phyloP scores from a whole-genome alignment of 116 monocot species.

The Phalaenopsis hybrid region DNA sequence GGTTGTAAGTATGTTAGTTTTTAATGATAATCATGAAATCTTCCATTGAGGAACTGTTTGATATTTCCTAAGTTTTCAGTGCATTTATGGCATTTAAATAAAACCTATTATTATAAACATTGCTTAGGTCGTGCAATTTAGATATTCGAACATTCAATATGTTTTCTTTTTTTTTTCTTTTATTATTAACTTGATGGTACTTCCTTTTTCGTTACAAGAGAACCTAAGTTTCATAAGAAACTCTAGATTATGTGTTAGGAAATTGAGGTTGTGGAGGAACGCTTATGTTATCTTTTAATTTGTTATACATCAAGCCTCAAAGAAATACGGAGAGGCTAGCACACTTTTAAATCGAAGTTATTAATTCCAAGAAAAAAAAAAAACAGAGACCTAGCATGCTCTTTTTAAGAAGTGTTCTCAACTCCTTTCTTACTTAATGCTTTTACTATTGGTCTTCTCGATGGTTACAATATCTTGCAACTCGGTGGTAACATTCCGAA shows the following conservation, averaged over 20 bases:
- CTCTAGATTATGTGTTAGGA: not conserved
- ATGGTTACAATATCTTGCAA: conserved; percentile 37
- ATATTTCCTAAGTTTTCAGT: not conserved
- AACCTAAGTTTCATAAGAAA: not conserved
- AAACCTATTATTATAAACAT: not conserved
- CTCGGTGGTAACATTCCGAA: conserved; percentile 36
- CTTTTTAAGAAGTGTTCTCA: conserved; percentile 43
- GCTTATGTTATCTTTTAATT: not conserved
- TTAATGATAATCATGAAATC: not conserved
- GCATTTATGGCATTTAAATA: not conserved
- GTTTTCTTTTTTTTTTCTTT: not conserved
- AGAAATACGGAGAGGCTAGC: not conserved
- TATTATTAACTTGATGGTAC: too few relatives aligned
- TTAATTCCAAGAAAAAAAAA: too few relatives aligned
- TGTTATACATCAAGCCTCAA: not conserved
- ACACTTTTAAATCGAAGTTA: too few relatives aligned
- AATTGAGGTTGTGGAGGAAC: not conserved
- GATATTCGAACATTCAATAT: not conserved
- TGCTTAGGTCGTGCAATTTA: not conserved
- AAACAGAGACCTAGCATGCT: conserved; percentile 21
- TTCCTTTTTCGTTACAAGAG: not conserved
- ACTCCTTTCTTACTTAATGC: conserved; percentile 44
- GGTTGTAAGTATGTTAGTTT: not conserved
- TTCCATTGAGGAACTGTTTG: not conserved
- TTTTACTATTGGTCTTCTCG: conserved; percentile 46